phyloP scores from a whole-genome alignment of 306 rosid genomes.

The Cucurbita pepo region DNA sequence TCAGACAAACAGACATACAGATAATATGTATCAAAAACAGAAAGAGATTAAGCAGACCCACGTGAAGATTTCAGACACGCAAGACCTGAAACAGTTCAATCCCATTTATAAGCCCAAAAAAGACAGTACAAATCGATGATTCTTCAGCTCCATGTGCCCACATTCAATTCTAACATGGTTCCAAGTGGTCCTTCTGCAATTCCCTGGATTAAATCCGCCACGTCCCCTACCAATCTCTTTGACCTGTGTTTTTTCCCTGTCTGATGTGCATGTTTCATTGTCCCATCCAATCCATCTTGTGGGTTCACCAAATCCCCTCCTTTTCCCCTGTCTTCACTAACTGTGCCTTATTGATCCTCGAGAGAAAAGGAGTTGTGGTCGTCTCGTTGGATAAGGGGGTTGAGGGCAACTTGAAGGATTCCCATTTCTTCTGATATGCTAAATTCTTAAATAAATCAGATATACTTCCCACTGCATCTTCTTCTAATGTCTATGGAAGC shows the following conservation, averaged over 20 bases:
- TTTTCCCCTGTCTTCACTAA: not conserved
- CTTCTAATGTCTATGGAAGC: not conserved
- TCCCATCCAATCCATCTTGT: slow-evolving; percentile 4
- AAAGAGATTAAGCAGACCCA: not conserved
- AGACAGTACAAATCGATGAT: not conserved
- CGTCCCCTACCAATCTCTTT: slow-evolving; percentile 11
- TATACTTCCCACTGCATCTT: not conserved
- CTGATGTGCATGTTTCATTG: not conserved
- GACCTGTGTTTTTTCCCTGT: slow-evolving; percentile 8
- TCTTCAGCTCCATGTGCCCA: slow-evolving; percentile 13
- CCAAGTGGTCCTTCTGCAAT: slow-evolving; percentile 29
- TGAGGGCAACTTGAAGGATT: slow-evolving; percentile 1
- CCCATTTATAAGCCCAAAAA: slow-evolving; percentile 22
- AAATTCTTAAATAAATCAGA: not conserved
- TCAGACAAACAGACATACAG: not conserved
- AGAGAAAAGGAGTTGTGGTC: not conserved
- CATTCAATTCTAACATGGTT: slow-evolving; percentile 11
- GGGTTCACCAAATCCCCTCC: not conserved
- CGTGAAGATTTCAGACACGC: slow-evolving; percentile 12
- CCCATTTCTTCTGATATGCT: slow-evolving; percentile 2
- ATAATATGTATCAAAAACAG: slow-evolving; percentile 1
- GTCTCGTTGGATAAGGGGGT: slow-evolving; percentile 2
- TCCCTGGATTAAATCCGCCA: slow-evolving; percentile 8
- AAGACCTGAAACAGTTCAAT: not conserved
- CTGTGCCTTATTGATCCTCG: not conserved